Evolutionary conservation across 2,329 filamentous ascomycete species (phyloP).

Genomic region (Aspergillus ochraceoroseus): DNA sequence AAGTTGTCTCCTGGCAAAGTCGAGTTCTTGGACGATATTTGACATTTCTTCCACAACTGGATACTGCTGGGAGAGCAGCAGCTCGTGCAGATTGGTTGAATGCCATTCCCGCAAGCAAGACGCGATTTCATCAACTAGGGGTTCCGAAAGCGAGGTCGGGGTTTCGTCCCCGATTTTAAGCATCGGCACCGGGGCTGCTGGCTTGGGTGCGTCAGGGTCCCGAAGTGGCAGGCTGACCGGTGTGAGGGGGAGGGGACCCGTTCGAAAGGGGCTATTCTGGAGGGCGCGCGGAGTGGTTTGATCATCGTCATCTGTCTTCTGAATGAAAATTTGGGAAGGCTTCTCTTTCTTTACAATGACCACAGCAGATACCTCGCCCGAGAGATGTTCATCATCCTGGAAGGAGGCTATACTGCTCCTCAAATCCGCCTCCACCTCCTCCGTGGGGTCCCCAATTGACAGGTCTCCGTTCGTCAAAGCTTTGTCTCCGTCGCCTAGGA

Average conservation of each 20-base stretch:
- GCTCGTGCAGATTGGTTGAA: conserved; percentile 89
- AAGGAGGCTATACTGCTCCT: conserved; percentile 29
- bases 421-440: conserved; percentile 27
- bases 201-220: conserved; percentile 62
- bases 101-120: conserved; percentile 98
- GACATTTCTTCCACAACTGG: conserved; percentile 74
- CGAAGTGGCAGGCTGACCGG: conserved; percentile 41
- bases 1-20: conserved; percentile 80
- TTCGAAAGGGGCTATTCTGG: conserved; percentile 23
- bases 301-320: conserved; percentile 35
- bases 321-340: conserved; percentile 39
- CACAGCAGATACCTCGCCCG: conserved; percentile 31
- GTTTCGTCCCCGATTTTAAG: conserved; percentile 97
- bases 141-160: conserved; percentile 80
- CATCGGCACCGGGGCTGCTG: conserved; percentile 90
- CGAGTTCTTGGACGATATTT: conserved; percentile 72
- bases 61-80: conserved; percentile 80
- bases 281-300: conserved; percentile 30
- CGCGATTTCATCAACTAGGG: conserved; percentile 93
- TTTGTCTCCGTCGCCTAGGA: conserved; percentile 68
- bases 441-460: conserved; percentile 35
- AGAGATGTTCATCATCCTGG: conserved; percentile 24
- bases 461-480: conserved; percentile 33
- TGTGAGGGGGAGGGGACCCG: conserved; percentile 33
- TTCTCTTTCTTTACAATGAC: conserved; percentile 39